These are phyloP conservation scores for Arxiozyma slooffiae DNA, from an alignment of 1,139 yeast species.

Conservation along the genomic window DNA sequence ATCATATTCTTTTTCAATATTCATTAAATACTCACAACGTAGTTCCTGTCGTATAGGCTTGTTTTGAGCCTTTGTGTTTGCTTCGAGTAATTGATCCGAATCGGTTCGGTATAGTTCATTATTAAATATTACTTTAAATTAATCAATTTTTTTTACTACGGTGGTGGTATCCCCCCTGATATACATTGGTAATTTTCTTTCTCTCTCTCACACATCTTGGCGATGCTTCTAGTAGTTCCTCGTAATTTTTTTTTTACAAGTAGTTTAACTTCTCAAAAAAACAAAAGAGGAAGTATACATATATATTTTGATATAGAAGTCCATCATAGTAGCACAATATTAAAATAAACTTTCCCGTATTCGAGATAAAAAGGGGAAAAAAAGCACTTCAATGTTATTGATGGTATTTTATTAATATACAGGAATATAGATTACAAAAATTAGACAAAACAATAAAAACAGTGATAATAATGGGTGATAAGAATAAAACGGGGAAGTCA, in stretches of 20 bases:
- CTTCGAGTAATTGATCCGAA: slow-evolving; percentile 32
- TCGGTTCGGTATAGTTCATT: slow-evolving; percentile 33
- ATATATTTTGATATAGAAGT: neutral
- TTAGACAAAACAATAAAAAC: neutral
- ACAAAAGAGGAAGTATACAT: no score
- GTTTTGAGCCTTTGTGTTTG: slow-evolving; percentile 63
- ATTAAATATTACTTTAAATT: slow-evolving; percentile 42
- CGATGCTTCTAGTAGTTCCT: neutral
- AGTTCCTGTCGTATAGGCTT: slow-evolving; percentile 59
- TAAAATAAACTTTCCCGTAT: no score
- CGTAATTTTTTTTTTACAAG: no score
- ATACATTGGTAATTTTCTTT: slow-evolving; percentile 19
- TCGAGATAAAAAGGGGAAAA: no score
- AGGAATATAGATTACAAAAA: neutral
- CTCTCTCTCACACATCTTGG: neutral
- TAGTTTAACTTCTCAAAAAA: no score
- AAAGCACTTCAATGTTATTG: neutral
- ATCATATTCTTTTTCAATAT: slow-evolving; percentile 60
- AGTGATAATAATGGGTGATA: neutral
- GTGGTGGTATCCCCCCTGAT: no score
- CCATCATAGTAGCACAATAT: neutral
- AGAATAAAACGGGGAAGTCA: neutral
- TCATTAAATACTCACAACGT: slow-evolving; percentile 56
- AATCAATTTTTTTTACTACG: slow-evolving; percentile 39
- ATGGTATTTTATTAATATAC: neutral